These are phyloP conservation scores for Citrus reticulata DNA, from an alignment of 345 rosid genomes.

Conservation along the genomic window DNA sequence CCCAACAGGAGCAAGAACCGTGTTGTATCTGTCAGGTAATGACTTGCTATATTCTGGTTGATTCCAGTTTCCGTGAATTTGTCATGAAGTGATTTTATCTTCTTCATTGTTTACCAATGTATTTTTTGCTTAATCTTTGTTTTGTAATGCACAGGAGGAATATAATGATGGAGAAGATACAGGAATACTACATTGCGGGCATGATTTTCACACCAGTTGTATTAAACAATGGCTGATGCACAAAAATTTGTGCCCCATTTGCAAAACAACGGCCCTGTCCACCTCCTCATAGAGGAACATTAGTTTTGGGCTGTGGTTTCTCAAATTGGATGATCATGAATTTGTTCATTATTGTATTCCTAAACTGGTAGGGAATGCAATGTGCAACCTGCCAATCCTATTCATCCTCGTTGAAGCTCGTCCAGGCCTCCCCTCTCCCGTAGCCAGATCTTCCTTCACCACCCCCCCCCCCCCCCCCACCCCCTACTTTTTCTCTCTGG, in stretches of 20 bases:
- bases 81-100: slow-evolving; percentile 24
- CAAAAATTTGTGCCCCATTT: slow-evolving; percentile 87
- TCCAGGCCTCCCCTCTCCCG: background rate
- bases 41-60: background rate
- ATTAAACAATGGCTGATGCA: slow-evolving; percentile 75
- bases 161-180: slow-evolving; percentile 56
- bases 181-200: slow-evolving; percentile 76
- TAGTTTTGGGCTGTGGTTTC: slow-evolving; percentile 7
- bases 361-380: slow-evolving; percentile 7
- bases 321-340: background rate
- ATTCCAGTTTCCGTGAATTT: slow-evolving; percentile 14
- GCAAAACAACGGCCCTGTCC: slow-evolving; percentile 68
- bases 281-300: slow-evolving; percentile 33
- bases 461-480: background rate
- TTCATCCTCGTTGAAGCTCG: slow-evolving; percentile 1
- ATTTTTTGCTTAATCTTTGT: slow-evolving; percentile 1
- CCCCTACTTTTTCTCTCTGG: background rate
- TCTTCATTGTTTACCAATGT: background rate
- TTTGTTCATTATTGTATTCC: slow-evolving; percentile 9
- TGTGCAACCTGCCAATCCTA: background rate
- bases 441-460: background rate
- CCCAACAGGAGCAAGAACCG: slow-evolving; percentile 61
- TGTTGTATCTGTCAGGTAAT: slow-evolving; percentile 89
- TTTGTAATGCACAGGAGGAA: slow-evolving; percentile 61
- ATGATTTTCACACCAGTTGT: slow-evolving; percentile 65